These are phyloP conservation scores for Oryza meyeriana DNA, from an alignment of 176 grass and related monocot genomes.

Conservation along the genomic window DNA sequence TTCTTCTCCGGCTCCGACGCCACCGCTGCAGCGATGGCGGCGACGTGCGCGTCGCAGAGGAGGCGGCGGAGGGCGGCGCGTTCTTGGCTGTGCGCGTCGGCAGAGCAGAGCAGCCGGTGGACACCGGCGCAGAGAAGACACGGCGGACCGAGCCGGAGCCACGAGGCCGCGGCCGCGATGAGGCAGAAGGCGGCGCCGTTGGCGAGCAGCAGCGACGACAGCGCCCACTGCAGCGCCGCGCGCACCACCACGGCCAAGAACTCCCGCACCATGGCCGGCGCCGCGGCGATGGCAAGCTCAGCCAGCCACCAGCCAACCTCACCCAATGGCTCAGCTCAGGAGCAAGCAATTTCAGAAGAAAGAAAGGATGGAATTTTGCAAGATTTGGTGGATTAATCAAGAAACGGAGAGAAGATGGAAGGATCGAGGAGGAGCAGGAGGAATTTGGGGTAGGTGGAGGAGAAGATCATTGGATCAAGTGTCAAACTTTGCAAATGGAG, in stretches of 20 bases:
- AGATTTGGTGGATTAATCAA: background rate
- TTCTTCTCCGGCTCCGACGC: background rate
- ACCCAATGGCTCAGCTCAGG: background rate
- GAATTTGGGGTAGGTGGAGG: slow-evolving; percentile 2
- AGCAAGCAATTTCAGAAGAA: background rate
- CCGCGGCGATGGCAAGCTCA: background rate
- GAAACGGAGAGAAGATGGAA: background rate
- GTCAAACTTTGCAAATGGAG: slow-evolving; percentile 30
- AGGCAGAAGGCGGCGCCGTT: slow-evolving; percentile 54
- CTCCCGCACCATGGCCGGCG: slow-evolving; percentile 34
- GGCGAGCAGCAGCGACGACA: slow-evolving; percentile 39
- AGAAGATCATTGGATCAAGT: background rate
- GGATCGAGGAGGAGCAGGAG: background rate
- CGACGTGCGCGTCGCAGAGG: slow-evolving; percentile 35
- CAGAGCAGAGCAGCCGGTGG: slow-evolving; percentile 32
- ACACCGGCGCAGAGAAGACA: slow-evolving; percentile 44
- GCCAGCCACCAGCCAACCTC: background rate
- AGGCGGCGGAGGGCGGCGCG: slow-evolving; percentile 8
- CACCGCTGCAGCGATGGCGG: background rate
- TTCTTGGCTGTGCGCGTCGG: background rate
- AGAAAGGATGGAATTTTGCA: background rate
- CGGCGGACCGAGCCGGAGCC: slow-evolving; percentile 32
- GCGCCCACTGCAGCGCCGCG: slow-evolving; percentile 44
- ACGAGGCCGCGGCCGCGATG: slow-evolving; percentile 31
- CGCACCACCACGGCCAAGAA: slow-evolving; percentile 21